Percentiles rank a stretch among this genome's conserved stretches.
These are phyloP conservation scores for Hamigera avellanea DNA, from an alignment of 495 filamentous ascomycete species.

Conservation along the genomic window DNA sequence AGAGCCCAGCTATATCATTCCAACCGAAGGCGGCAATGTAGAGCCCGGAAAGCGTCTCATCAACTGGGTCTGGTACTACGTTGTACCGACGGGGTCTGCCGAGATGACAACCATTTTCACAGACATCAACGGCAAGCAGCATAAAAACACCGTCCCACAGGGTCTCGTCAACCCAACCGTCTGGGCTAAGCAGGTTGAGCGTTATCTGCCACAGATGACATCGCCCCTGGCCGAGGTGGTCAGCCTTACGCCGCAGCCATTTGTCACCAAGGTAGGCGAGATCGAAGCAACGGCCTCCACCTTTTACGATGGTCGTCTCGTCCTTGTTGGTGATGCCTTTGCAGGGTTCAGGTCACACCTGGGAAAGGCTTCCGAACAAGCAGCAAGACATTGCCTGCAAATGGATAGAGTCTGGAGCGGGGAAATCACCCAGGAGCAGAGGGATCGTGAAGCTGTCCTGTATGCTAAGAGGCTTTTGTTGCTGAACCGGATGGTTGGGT, in stretches of 20 bases:
- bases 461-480: slow-evolving; percentile 7
- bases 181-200: slow-evolving; percentile 11
- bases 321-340: slow-evolving; percentile 16
- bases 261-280: slow-evolving; percentile 24
- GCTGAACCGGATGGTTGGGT: neutral
- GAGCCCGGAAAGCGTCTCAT: slow-evolving; percentile 35
- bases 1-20: slow-evolving; percentile 45
- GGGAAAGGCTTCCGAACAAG: slow-evolving; percentile 9
- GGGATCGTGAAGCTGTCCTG: slow-evolving; percentile 2
- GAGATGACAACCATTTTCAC: slow-evolving; percentile 5
- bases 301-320: slow-evolving; percentile 12
- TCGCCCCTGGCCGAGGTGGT: slow-evolving; percentile 13
- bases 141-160: slow-evolving; percentile 10
- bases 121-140: slow-evolving; percentile 8
- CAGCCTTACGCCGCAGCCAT: slow-evolving; percentile 10
- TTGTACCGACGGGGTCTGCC: slow-evolving; percentile 8
- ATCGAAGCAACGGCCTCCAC: slow-evolving; percentile 1
- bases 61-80: slow-evolving; percentile 47
- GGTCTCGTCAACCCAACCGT: slow-evolving; percentile 6
- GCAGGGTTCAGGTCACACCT: slow-evolving; percentile 13
- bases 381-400: slow-evolving; percentile 17
- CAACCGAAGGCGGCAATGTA: slow-evolving; percentile 35
- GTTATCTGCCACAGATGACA: slow-evolving; percentile 2
- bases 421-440: slow-evolving; percentile 3
- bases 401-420: slow-evolving; percentile 3